Percentiles rank a stretch among this genome's conserved stretches.
These are phyloP conservation scores for Cucurbita maxima DNA, from an alignment of 306 rosid species.

Conservation along the genomic window DNA sequence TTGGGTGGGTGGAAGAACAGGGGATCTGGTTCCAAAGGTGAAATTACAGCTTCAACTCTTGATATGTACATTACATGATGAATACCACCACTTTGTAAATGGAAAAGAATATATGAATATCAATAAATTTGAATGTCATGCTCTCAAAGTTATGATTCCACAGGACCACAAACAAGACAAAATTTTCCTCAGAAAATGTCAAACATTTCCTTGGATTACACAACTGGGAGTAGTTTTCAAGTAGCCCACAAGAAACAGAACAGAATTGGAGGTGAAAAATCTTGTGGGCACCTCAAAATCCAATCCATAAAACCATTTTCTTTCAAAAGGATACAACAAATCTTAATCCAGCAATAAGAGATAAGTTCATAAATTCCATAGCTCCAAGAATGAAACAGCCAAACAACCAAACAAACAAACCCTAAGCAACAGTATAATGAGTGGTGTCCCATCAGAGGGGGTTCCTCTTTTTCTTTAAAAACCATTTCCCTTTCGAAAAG, in stretches of 20 bases:
- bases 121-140: conserved; percentile 8
- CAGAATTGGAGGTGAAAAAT: conserved; percentile 3
- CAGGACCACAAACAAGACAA: conserved; percentile 13
- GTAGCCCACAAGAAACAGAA: background rate
- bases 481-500: conserved; percentile 1
- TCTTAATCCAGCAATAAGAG: background rate
- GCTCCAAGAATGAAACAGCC: background rate
- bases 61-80: conserved; percentile 6
- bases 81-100: conserved; percentile 7
- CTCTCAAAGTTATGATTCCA: conserved; percentile 10
- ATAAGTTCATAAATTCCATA: background rate
- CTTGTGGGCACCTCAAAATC: conserved; percentile 4
- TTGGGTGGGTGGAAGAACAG: conserved; percentile 12
- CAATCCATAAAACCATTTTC: background rate
- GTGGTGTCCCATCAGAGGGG: conserved; percentile 3
- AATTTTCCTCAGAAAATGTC: conserved; percentile 4
- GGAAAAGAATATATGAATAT: background rate
- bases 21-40: conserved; percentile 9
- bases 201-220: background rate
- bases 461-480: background rate
- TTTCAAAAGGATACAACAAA: background rate
- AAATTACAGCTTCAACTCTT: conserved; percentile 4
- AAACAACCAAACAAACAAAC: background rate
- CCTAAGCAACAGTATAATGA: conserved; percentile 6
- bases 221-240: conserved; percentile 5